Base-by-base conservation (phyloP, 1,284 basidiomycete genomes). In the Heterobasidion irregulare region DNA sequence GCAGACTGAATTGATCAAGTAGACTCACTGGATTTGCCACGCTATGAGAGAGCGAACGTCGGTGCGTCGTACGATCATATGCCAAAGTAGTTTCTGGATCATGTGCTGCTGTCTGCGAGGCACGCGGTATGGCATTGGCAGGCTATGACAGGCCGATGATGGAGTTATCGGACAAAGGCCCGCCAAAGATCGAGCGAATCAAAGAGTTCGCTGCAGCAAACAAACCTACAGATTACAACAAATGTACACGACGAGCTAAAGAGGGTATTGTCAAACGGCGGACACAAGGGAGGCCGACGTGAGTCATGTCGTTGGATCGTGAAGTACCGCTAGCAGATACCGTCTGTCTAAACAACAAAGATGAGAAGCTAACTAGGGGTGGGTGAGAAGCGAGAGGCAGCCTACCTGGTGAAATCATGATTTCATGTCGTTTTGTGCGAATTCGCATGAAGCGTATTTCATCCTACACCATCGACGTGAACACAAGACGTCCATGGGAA, bases 331-430 rank as follows among this genome's bases (percentile, higher is more conserved):
- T 26, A 94, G 77, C n/a, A 94, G 74, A 71, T 88, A 94, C 63
- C 80, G 77, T 57, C 89, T 84, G 63, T 92, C 92, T 94, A 67
- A 6, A n/a, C 2, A n/a, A 15, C 38, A 36, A 48, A 15, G 43
- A 4, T 33, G n/a, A 43, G n/a, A 33, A 43, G 54, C 50, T 9
- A 35, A 44, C 48, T 2, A 46, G 19, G 43, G 36, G 45, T 19
- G 9, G 38, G 43, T 44, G 19, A 53, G 32, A 49, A 36, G 52
- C 45, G 59, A 47, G 49, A 47, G 48, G 12, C 44, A 38, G 74
- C 83, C 47, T 57, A 93, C 94, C 90, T 57, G 94, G 94, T 2
- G 94, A 93, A 59, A 97, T 94, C 83, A 97, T 92, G 57, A 97
- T 76, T 67, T 97, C 94, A 68, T 97, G 93, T 56, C 88, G 80